Base-by-base conservation (phyloP, 31 red algal species). In the Bonnemaisonia californica region DNA sequence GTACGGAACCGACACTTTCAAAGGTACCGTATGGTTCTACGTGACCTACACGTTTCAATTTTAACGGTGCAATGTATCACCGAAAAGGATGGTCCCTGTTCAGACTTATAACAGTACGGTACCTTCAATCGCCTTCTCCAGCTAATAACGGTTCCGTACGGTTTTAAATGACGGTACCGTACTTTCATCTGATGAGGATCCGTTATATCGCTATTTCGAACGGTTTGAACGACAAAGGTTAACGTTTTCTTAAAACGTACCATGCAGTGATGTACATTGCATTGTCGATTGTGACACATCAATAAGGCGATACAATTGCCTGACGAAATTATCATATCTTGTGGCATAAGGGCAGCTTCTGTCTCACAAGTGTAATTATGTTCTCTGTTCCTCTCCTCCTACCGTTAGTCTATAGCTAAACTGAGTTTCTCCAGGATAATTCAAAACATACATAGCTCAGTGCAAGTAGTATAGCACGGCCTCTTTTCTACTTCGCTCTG, bases 11-110 rank as follows among this genome's bases (percentile, higher is more conserved):
- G 27, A 23, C 62, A 66, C 13, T 66, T 30, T 13, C n/a, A 66
- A 66, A 13, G 16, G 62, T 66, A 21, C 62, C 62, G 62, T 66
- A 66, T 26, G 13, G 27, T 66, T 66, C n/a, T 23, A 27, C 18
- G 18, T 21, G 62, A 26, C 62, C 28, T 27, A 21, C 28, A 21
- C 19, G 62, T 27, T 66, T 27, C 12, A 21, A 13, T 13, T 66
- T 66, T 66, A 66, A 66, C 62, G 62, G 27, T 66, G 62, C 62
- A 66, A 66, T 66, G 24, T 13, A 66, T 66, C 62, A 26, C 28
- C 62, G 13, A 66, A 13, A 66, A n/a, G n/a, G n/a, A n/a, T 30
- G 62, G 24, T 66, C 28, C 27, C 62, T 66, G 62, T 13, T 13
- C 13, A 66, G 27, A 30, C 12, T 66, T 66, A 66, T 66, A 30